These are phyloP conservation scores for Huntiella savannae DNA, from an alignment of 2,329 filamentous ascomycete genomes.

Conservation along the genomic window DNA sequence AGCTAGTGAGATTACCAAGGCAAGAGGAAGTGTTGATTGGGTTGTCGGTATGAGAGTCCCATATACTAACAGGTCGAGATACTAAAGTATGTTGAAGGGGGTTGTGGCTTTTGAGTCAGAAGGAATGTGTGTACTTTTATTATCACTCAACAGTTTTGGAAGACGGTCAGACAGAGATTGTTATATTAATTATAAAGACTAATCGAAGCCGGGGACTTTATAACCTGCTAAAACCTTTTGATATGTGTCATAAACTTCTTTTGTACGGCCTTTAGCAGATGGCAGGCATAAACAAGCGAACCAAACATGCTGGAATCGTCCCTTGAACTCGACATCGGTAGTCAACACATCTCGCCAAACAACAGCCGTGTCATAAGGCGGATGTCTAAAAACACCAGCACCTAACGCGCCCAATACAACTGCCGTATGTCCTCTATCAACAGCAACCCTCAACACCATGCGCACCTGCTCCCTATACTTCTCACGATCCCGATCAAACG, in stretches of 20 bases:
- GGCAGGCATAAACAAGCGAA: neutral
- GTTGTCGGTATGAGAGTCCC: conserved; percentile 4
- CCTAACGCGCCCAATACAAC: conserved; percentile 51
- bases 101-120: no score
- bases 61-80: neutral
- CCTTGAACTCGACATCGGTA: conserved; percentile 40
- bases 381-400: conserved; percentile 48
- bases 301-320: conserved; percentile 30
- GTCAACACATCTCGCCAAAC: conserved; percentile 43
- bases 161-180: no score
- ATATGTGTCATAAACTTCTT: no score
- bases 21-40: conserved; percentile 4
- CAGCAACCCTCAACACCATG: conserved; percentile 38
- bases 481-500: conserved; percentile 7
- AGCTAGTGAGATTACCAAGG: conserved; percentile 4
- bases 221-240: no score
- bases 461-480: no score
- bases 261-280: no score
- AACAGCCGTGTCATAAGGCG: conserved; percentile 37
- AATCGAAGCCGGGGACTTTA: no score
- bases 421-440: conserved; percentile 32
- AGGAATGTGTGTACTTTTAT: no score
- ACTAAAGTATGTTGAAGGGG: no score
- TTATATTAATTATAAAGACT: no score
- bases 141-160: no score